Conservation (phyloP, 148 eudicot species). For the Tetragonia tetragonoides region DNA sequence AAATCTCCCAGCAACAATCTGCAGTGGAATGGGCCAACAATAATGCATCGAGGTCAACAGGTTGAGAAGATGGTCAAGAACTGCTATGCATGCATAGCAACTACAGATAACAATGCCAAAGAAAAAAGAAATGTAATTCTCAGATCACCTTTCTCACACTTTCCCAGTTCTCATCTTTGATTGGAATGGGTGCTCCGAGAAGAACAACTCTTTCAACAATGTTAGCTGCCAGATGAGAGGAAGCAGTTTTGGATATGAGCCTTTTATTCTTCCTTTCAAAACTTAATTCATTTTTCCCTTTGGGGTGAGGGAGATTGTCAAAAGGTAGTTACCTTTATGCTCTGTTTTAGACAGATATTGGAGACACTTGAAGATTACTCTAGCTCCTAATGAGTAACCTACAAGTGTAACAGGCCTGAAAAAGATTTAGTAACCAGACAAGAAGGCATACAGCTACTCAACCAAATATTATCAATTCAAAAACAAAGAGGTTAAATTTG, state of each 20-base stretch:
- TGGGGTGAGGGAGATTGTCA: neutral
- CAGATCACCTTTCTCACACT: slow-evolving; percentile 74
- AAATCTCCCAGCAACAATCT: slow-evolving; percentile 96
- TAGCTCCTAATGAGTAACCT: slow-evolving; percentile 96
- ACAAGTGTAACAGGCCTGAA: slow-evolving; percentile 97
- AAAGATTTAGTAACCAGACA: slow-evolving; percentile 17
- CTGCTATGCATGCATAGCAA: slow-evolving; percentile 1
- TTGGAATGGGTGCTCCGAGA: slow-evolving; percentile 85
- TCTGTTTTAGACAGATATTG: slow-evolving; percentile 60
- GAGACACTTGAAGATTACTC: slow-evolving; percentile 91
- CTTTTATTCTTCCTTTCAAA: neutral
- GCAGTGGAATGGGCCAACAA: slow-evolving; percentile 25
- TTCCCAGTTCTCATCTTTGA: slow-evolving; percentile 86
- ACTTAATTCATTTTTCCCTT: neutral
- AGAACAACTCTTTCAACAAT: slow-evolving; percentile 95
- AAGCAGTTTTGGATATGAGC: slow-evolving; percentile 1
- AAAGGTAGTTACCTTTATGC: slow-evolving; percentile 42
- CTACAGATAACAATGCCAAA: slow-evolving; percentile 6
- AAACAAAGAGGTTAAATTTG: neutral
- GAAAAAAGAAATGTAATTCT: neutral
- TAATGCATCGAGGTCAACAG: neutral
- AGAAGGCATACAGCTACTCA: slow-evolving; percentile 6
- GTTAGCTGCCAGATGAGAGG: slow-evolving; percentile 52
- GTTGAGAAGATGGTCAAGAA: neutral
- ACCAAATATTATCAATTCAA: slow-evolving; percentile 6